Evolutionary conservation across 192 early-diverging fungal species (phyloP).

Genomic region (Rhizophagus clarus): DNA sequence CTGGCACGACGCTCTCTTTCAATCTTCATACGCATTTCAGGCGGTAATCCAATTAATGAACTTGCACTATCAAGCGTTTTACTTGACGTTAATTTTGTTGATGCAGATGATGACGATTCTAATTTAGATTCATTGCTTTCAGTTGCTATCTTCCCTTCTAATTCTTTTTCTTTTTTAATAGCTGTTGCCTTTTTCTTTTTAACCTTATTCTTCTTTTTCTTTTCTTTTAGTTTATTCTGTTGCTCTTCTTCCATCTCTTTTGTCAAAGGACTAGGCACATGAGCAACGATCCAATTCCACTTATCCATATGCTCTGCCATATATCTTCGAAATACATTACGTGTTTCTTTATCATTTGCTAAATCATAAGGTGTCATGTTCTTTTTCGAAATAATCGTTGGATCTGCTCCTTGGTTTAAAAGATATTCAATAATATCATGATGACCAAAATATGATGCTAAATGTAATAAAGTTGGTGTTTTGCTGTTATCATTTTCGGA

Average conservation of each 20-base stretch:
- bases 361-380: constrained; percentile 68
- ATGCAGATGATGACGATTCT: constrained; percentile 21
- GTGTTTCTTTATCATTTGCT: constrained; percentile 65
- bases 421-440: constrained; percentile 62
- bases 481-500: constrained; percentile 45
- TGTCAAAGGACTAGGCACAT: constrained; percentile 75
- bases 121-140: constrained; percentile 32
- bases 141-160: constrained; percentile 34
- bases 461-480: constrained; percentile 72
- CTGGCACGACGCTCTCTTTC: constrained; percentile 80
- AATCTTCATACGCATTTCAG: constrained; percentile 68
- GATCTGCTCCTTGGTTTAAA: constrained; percentile 76
- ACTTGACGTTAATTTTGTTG: constrained; percentile 24
- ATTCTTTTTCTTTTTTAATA: constrained; percentile 38
- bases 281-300: constrained; percentile 68
- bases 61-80: constrained; percentile 34
- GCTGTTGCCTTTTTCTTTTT: constrained; percentile 56
- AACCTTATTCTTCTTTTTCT: constrained; percentile 61
- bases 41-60: constrained; percentile 47
- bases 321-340: constrained; percentile 74
- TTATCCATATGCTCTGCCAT: constrained; percentile 59
- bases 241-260: constrained; percentile 71
- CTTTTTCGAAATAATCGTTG: constrained; percentile 47
- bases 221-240: constrained; percentile 58
- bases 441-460: constrained; percentile 67